Base-by-base conservation (phyloP, 1,284 basidiomycete species). In the Apiotrichum akiyoshidainum region DNA sequence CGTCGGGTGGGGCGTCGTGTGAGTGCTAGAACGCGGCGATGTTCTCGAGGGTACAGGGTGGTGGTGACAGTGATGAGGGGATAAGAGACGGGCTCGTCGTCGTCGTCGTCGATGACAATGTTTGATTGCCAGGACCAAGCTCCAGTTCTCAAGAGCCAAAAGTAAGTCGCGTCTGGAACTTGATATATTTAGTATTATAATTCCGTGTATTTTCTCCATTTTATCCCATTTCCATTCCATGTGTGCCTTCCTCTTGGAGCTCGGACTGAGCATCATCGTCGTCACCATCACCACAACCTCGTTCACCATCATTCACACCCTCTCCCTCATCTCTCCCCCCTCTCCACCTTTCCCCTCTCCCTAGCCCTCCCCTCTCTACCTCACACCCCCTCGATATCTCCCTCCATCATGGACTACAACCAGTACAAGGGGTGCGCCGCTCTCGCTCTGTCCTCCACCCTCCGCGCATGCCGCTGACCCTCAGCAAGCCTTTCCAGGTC, bases 401-500 rank as follows among this genome's bases (percentile, higher is more conserved):
- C 26, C 31, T 34, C 40, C 26, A 58, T 14, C 51, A 68, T 70
- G 66, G 74, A 76, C 58, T 76, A 76, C 58, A 67, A 64, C 48
- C 72, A 74, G 59, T 76, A 71, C 68, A 72, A 74, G 59, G 60
- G 60, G 63, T 65, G 42, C 41, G 63, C 46, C n/a, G 4, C 19
- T 26, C n/a, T 19, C 42, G 19, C 19, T 10, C 11, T 21, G 19
- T 41, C 16, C 37, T 16, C 12, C 37, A 13, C 37, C 12, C n/a
- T 17, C 5, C 17, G n/a, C 13, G 17, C 42, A 11, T 21, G 7
- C 22, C 41, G 19, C 51, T 52, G 19, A 52, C 48, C 35, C 31
- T 19, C 51, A 76, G 74, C 21, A 72, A 73, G 60, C 75, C 75
- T 21, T 76, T 76, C 58, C 73, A 75, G 64, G 72, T 76, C 35